These are phyloP conservation scores for Dryas integrifolia DNA, from an alignment of 331 rosid species.

Conservation along the genomic window DNA sequence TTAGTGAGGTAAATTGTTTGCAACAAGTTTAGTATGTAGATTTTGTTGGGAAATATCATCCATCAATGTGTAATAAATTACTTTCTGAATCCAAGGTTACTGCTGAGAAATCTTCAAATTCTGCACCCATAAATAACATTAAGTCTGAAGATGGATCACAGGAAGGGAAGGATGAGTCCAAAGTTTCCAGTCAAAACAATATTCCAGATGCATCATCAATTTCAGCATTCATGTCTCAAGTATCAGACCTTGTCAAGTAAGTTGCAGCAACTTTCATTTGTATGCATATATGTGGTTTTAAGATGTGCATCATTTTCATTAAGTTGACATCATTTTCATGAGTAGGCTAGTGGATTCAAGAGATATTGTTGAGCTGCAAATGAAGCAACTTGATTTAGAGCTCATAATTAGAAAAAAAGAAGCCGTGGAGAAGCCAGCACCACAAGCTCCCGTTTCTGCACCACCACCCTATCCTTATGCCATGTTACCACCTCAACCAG, in stretches of 20 bases:
- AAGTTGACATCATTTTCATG: constrained; percentile 24
- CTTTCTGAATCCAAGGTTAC: constrained; percentile 37
- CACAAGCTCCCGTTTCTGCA: constrained; percentile 26
- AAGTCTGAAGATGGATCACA: constrained; percentile 38
- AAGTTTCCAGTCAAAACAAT: constrained; percentile 34
- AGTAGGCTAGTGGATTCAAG: constrained; percentile 85
- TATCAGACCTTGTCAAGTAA: constrained; percentile 84
- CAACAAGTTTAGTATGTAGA: background rate
- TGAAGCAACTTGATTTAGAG: constrained; percentile 78
- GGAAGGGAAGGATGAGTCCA: constrained; percentile 37
- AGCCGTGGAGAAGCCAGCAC: constrained; percentile 57
- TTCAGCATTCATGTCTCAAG: constrained; percentile 73
- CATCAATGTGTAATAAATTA: constrained; percentile 1
- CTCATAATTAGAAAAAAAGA: constrained; percentile 69
- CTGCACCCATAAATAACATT: constrained; percentile 44
- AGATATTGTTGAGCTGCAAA: constrained; percentile 77
- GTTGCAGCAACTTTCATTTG: constrained; percentile 13
- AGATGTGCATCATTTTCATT: background rate
- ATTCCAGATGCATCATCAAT: constrained; percentile 47
- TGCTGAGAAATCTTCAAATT: constrained; percentile 54
- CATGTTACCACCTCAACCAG: constrained; percentile 44
- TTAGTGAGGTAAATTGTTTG: constrained; percentile 48
- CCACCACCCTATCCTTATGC: constrained; percentile 30
- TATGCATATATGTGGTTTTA: constrained; percentile 14
- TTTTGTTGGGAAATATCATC: background rate